Evolutionary conservation across 1,139 yeast species (phyloP), one percentile per base, ranked within the genome.

Genomic region (Schizosaccharomyces versatilis): DNA sequence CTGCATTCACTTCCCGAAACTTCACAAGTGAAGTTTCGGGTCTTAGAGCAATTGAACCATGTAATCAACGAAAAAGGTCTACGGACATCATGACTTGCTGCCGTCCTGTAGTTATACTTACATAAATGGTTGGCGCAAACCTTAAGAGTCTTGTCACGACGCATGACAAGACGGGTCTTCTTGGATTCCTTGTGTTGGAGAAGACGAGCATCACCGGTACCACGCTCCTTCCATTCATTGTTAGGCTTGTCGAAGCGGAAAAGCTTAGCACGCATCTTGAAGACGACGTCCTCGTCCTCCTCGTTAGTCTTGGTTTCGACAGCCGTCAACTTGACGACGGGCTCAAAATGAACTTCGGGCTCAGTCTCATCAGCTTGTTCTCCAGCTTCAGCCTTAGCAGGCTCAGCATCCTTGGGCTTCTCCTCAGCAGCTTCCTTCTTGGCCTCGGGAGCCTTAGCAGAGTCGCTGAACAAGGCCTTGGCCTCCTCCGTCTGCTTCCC

Each of bases 191-290:
- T 85, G 73, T 88, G 95, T 73, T 90, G 78, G 68, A 90, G 78
- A 70, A 90, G 85, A 72, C 88, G 85, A 64, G 88, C 96, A 67
- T 90, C 98, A 64, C 98, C 99, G 51, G 96, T 86, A 63, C 98
- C 98, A 74, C 98, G 84, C 75, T 93, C 99, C 71, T 93, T 90
- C 98, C 99, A 90, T 72, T 90, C 98, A 66, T 84, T 84, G 57
- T 80, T 67, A 60, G 81, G 86, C 59, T 74, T 75, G 66, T 81
- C 84, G 74, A 81, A 90, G 71, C 86, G 81, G 76, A 90, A 90
- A 67, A 90, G 76, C 72, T 90, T 93, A 63, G 99, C 97, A 68
- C 98, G 72, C 67, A 68, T 67, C 66, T 90, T 90, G 73, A 73
- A 83, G 62, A 83, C 69, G 38, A 82, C 88, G 59, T 85, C 94